Percentiles rank a stretch among this genome's conserved stretches.
Evolutionary conservation across 2,329 filamentous ascomycete genomes (phyloP).

Genomic region (Penicillium capsulatum): DNA sequence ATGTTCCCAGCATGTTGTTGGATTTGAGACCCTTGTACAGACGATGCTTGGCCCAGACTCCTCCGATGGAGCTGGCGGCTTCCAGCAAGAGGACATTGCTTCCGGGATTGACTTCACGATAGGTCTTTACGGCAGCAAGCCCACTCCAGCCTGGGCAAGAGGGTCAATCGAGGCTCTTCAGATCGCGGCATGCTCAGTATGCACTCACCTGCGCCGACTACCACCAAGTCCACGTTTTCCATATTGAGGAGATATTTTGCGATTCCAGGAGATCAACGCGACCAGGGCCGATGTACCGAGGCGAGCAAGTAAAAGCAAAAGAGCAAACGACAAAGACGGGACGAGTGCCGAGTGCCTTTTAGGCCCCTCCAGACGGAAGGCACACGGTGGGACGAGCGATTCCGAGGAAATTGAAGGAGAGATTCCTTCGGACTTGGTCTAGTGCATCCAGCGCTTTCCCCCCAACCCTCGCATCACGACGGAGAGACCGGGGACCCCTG

Average conservation of each 20-base stretch:
- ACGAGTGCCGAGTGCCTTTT: too few species aligned
- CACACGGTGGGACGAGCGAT: constrained; percentile 4
- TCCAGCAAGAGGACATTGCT: constrained; percentile 58
- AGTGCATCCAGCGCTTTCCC: constrained; percentile 5
- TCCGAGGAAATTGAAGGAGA: constrained; percentile 5
- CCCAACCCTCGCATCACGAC: too few species aligned
- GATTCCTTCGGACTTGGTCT: constrained; percentile 3
- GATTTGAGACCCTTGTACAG: constrained; percentile 65
- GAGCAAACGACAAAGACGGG: too few species aligned
- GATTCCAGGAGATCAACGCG: neutral
- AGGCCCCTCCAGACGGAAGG: neutral
- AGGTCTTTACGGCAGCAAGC: constrained; percentile 59
- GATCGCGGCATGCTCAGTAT: too few species aligned
- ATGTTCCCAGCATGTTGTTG: constrained; percentile 70
- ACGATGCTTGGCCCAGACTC: constrained; percentile 65
- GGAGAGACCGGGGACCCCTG: too few species aligned
- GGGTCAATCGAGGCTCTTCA: neutral
- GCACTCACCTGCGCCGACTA: constrained; percentile 29
- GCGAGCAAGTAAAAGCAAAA: too few species aligned
- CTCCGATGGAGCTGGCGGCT: constrained; percentile 55
- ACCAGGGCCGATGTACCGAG: too few species aligned
- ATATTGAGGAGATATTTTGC: constrained; percentile 15
- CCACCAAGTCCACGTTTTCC: constrained; percentile 28
- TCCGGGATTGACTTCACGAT: constrained; percentile 56
- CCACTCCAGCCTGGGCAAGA: constrained; percentile 50